Evolutionary conservation across 306 rosid species (phyloP).

Genomic region (Cucurbita ficifolia): DNA sequence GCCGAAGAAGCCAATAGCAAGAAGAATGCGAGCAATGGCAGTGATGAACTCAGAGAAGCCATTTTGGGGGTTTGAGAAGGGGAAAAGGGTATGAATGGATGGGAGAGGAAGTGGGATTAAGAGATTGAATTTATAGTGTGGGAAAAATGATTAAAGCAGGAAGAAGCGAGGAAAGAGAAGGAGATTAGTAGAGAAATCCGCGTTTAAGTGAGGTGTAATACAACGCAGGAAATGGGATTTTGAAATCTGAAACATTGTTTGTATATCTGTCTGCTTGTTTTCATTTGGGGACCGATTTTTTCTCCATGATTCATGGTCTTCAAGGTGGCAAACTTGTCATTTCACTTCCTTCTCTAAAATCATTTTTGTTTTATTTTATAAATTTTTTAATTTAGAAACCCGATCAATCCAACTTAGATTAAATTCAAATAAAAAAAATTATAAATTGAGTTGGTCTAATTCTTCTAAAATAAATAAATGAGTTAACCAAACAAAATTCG

Average conservation of each 20-base stretch:
- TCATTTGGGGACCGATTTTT: conserved; percentile 16
- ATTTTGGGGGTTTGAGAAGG: conserved; percentile 11
- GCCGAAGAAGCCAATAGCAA: conserved; percentile 29
- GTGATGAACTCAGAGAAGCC: conserved; percentile 21
- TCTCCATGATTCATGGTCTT: conserved; percentile 44
- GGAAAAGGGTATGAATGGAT: too few species aligned
- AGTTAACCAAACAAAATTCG: too few species aligned
- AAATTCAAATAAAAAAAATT: too few species aligned
- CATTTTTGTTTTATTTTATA: not conserved
- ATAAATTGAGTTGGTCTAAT: too few species aligned
- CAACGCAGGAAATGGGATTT: not conserved
- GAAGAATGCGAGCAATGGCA: conserved; percentile 15
- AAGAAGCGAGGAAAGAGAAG: conserved; percentile 10
- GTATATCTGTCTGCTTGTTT: conserved; percentile 15
- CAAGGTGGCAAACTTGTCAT: not conserved
- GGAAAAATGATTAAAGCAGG: not conserved
- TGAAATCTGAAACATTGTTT: not conserved
- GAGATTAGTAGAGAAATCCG: conserved; percentile 22
- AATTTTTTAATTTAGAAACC: too few species aligned
- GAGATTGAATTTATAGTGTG: conserved; percentile 24
- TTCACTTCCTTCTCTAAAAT: not conserved
- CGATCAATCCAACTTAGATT: too few species aligned
- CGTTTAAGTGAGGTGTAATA: conserved; percentile 13
- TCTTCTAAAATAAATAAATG: too few species aligned
- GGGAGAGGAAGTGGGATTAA: too few species aligned